phyloP scores from a whole-genome alignment of 148 eudicot genomes.

The Linanthus parryae region DNA sequence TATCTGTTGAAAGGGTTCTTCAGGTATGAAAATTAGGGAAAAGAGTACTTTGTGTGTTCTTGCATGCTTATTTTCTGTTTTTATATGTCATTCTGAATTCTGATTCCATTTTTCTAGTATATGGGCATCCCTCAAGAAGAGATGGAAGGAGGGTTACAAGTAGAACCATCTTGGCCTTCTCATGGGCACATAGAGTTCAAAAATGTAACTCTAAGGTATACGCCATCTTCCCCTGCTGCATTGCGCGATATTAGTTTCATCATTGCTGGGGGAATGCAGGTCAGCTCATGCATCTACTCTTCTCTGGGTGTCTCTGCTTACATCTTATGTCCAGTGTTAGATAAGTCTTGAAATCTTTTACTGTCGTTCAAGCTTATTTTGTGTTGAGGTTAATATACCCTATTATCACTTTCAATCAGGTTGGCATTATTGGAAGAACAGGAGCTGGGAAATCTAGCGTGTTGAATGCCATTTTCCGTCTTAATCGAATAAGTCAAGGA shows the following conservation, averaged over 20 bases:
- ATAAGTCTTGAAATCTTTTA: too few species aligned
- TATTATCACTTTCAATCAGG: conserved; percentile 33
- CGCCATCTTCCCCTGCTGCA: conserved; percentile 83
- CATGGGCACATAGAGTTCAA: conserved; percentile 72
- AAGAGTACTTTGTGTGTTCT: background rate
- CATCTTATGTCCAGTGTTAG: too few species aligned
- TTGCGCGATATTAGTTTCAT: conserved; percentile 53
- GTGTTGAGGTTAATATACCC: background rate
- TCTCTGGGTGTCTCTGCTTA: too few species aligned
- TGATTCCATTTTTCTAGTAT: conserved; percentile 42
- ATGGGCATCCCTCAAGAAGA: conserved; percentile 89
- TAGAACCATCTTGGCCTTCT: conserved; percentile 56
- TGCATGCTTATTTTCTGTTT: conserved; percentile 1
- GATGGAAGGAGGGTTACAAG: conserved; percentile 25
- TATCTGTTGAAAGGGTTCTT: conserved; percentile 85
- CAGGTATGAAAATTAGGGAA: conserved; percentile 53
- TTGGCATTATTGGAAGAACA: conserved; percentile 93
- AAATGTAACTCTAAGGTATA: conserved; percentile 77
- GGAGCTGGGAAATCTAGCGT: conserved; percentile 99
- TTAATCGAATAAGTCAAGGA: conserved; percentile 69
- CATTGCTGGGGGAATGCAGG: conserved; percentile 75
- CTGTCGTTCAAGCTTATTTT: too few species aligned
- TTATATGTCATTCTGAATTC: background rate
- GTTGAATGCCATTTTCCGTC: conserved; percentile 84
- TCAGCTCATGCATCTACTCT: too few species aligned